Evolutionary conservation across 176 grass and related monocot genomes (phyloP), one percentile per base, ranked within the genome.

Genomic region (Dendrocalamus sinicus): DNA sequence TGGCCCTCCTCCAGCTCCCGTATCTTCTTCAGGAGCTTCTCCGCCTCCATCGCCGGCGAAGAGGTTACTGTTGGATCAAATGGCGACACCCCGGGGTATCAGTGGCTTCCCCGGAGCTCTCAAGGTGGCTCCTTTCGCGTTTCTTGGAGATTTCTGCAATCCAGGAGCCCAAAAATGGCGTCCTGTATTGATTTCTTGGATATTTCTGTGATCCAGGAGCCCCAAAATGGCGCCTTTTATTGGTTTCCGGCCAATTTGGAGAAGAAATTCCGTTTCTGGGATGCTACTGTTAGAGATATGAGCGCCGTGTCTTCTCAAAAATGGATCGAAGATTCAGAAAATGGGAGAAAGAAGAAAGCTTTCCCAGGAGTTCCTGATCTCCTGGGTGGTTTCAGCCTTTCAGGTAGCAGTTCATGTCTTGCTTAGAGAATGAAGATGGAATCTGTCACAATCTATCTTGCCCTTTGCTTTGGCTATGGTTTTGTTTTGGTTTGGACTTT

Each of bases 1-100:
- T 95, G 96, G 22, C 91, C 93, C 1, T 80, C 89, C 84, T 95
- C 91, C 51, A 95, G 93, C 72, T 86, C 80, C 46, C 84, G 67
- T 57, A 95, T 73, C 82, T 97, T 97, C 89, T 81, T 88, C 46
- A 93, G 39, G 7, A 97, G 87, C 55, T 89, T 84, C 28, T 89
- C 88, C 19, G 80, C 72, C 22, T 87, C 90, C 92, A 92, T 92
- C 6, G 37, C 79, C 40, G n/a, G 43, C 60, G 17, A 78, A 14
- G 80, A 64, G 45, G 3, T 7, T 7, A 43, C 74, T 11, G 50
- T 73, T 24, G 46, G 35, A 79, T 91, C 86, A 88, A 82, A 39
- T 40, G 62, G 40, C 70, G 26, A 58, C 20, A 23, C 15, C 54
- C 19, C 3, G 75, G 59, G 7, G 61, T 60, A 57, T 75, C 59